Base-by-base conservation (phyloP, 2,329 filamentous ascomycete species). In the Fusarium albidum region DNA sequence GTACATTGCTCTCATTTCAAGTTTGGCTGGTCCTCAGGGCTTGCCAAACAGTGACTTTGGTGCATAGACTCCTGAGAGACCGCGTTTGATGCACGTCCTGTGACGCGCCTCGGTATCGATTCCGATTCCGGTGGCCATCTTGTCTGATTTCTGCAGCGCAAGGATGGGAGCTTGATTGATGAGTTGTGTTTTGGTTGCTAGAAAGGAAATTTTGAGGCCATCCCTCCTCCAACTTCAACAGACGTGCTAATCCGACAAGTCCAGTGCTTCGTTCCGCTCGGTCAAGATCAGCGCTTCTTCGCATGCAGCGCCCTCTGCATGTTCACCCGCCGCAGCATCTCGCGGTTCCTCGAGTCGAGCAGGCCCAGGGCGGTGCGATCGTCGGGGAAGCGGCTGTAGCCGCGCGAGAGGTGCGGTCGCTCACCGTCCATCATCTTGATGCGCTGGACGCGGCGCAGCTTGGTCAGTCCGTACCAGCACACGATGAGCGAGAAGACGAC, bases 371-470 rank as follows among this genome's bases (percentile, higher is more conserved):
- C 77, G 21, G 78, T 75, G 48, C 65, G 61, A 43, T 67, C 65
- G n/a, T 68, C 65, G 5, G 52, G 44, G 9, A 63, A 57, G 54
- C 82, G 79, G 15, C 76, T 75, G 59, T 71, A 73, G 54, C 63
- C 70, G 6, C 74, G 71, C 4, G 74, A 71, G 34, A 78, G 61
- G 15, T 70, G 68, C 3, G 74, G 71, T 37, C 74, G 68, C 60
- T 78, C 76, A 47, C 72, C 73, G 56, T 75, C 72, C 68, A 75
- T 93, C 92, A 97, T 96, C 69, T 89, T 91, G 59, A 97, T 87
- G 56, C 92, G 84, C 77, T 96, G 92, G 21, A 96, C 90, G 70
- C 89, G 90, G 61, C 91, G 86, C 59, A 99, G 82, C 73, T 92
- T 96, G 45, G 82, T 81, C 40, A 98, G 81, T 6, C 95, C 93